Percentiles rank a stretch among this genome's conserved stretches.
These are phyloP conservation scores for Scedosporium aurantiacum DNA, from an alignment of 2,329 filamentous ascomycete genomes.

Conservation along the genomic window DNA sequence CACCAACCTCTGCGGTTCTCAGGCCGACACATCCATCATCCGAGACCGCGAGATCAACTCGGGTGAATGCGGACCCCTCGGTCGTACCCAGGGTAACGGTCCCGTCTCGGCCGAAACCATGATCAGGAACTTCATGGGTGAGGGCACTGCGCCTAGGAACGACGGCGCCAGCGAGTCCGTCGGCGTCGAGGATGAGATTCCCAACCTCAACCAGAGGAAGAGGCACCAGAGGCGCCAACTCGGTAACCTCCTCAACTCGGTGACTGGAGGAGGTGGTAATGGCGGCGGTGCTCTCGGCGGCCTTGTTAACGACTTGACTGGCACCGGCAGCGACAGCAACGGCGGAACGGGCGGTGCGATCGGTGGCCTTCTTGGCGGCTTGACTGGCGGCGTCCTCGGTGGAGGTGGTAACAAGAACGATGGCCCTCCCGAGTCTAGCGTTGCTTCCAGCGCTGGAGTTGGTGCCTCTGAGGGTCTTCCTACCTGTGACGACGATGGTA, in stretches of 20 bases:
- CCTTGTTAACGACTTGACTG: no score
- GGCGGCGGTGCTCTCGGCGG: constrained; percentile 9
- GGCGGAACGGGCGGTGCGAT: no score
- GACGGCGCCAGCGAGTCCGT: constrained; percentile 24
- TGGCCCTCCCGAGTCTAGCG: constrained; percentile 34
- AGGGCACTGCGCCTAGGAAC: constrained; percentile 18
- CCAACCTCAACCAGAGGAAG: constrained; percentile 9
- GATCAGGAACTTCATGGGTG: constrained; percentile 49
- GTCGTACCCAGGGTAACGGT: constrained; percentile 49
- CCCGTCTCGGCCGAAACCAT: constrained; percentile 46
- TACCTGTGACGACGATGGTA: constrained; percentile 48
- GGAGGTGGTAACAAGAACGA: constrained; percentile 24
- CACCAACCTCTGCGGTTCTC: constrained; percentile 49
- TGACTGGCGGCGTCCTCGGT: constrained; percentile 21
- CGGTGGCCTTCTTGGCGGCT: background rate
- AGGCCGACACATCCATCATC: constrained; percentile 62
- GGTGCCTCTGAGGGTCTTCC: constrained; percentile 46
- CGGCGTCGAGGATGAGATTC: constrained; percentile 34
- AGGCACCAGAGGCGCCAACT: constrained; percentile 11
- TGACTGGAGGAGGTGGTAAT: constrained; percentile 13
- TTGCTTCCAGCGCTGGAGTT: constrained; percentile 41
- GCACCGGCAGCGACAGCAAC: no score
- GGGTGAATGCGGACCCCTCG: constrained; percentile 44
- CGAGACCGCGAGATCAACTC: constrained; percentile 46
- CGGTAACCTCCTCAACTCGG: constrained; percentile 20